Base-by-base conservation (phyloP, 2,329 filamentous ascomycete genomes). In the Acrocalymma vagum region DNA sequence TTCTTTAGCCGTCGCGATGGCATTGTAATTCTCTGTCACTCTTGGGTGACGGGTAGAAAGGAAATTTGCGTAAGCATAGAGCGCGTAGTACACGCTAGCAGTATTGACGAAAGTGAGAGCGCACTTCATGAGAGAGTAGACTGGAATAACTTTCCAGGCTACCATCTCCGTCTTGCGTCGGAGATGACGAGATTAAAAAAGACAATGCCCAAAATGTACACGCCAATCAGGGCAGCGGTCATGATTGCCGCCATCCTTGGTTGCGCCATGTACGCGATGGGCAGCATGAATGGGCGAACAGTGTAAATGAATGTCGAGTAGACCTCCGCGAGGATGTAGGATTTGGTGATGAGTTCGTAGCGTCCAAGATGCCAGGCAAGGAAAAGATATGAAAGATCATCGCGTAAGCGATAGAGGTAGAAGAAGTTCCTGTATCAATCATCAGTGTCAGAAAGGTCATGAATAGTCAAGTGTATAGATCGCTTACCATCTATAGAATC, bases 401-500 rank as follows among this genome's bases (percentile, higher is more conserved):
- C 74, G 54, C 66, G 78, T 55, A 79, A 68, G 10, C 76, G 70
- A 26, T 74, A 73, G 2, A 78, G 71, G 36, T 78, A 75, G 60
- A 79, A 79, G 59, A 78, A 79, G 33, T 79, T 79, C n/a, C n/a
- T n/a, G n/a, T n/a, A n/a, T n/a, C n/a, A n/a, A n/a, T n/a, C n/a
- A n/a, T n/a, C n/a, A n/a, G n/a, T n/a, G n/a, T n/a, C n/a, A n/a
- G n/a, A n/a, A n/a, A n/a, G n/a, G n/a, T n/a, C n/a, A n/a, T n/a
- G n/a, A n/a, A n/a, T n/a, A n/a, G n/a, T n/a, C n/a, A n/a, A n/a
- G n/a, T n/a, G n/a, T n/a, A n/a, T n/a, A n/a, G n/a, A n/a, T n/a
- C n/a, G n/a, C n/a, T n/a, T n/a, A n/a, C 77, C 77, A 79, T 10
- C 76, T 62, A 34, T 69, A 68, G 51, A 79, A 78, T 2, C 77